phyloP scores from a whole-genome alignment of 2,329 filamentous ascomycete genomes.

The Triangularia setosa region DNA sequence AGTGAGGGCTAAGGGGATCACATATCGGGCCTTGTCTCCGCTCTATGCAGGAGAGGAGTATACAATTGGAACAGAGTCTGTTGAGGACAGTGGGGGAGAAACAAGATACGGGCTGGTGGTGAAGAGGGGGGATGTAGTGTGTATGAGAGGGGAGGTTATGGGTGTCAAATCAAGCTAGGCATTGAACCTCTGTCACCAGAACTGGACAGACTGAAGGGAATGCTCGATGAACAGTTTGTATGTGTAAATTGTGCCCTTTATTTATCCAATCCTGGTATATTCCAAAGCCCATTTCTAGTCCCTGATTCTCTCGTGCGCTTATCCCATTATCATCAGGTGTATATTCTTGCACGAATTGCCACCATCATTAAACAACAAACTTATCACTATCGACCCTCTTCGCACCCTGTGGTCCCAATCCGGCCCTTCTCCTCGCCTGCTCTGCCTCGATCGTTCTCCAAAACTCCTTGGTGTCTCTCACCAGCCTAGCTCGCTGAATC shows the following conservation, averaged over 20 bases:
- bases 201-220: no score
- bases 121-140: constrained; percentile 36
- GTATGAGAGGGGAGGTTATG: constrained; percentile 36
- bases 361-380: constrained; percentile 4
- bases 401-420: background rate
- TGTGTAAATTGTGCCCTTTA: background rate
- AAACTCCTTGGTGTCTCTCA: constrained; percentile 14
- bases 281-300: background rate
- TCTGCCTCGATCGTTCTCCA: constrained; percentile 12
- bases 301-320: background rate
- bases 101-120: constrained; percentile 40
- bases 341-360: background rate
- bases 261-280: background rate
- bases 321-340: background rate
- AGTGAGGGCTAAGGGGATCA: constrained; percentile 38
- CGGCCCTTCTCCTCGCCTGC: constrained; percentile 8
- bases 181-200: no score
- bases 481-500: constrained; percentile 10
- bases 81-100: constrained; percentile 24
- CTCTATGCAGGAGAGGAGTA: constrained; percentile 66
- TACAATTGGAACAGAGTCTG: constrained; percentile 48
- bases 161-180: background rate
- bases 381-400: constrained; percentile 7
- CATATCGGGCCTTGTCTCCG: constrained; percentile 66
- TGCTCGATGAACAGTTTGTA: no score